phyloP scores from a whole-genome alignment of 306 rosid genomes.

The Lathyrus aphaca region DNA sequence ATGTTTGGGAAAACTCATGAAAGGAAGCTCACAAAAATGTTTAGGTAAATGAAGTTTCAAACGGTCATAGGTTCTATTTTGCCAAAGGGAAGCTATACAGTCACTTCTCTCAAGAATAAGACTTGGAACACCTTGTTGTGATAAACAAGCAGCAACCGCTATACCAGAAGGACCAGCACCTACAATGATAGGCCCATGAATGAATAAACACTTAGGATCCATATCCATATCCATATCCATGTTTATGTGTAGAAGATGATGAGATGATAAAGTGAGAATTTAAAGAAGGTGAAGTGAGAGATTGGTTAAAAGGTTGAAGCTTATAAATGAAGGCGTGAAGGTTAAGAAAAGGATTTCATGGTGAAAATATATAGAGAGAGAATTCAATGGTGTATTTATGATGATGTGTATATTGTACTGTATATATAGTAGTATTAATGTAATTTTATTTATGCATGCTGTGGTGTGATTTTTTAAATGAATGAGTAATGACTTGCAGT shows the following conservation, averaged over 20 bases:
- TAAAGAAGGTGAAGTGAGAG: slow-evolving; percentile 12
- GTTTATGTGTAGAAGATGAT: neutral
- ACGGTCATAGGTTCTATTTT: slow-evolving; percentile 72
- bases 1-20: slow-evolving; percentile 57
- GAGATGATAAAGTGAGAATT: slow-evolving; percentile 22
- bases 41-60: slow-evolving; percentile 93
- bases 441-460: slow-evolving; percentile 2
- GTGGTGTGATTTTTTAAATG: neutral
- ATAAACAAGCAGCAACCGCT: slow-evolving; percentile 83
- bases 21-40: slow-evolving; percentile 76
- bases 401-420: neutral
- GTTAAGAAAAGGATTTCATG: slow-evolving; percentile 69
- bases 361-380: neutral
- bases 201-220: slow-evolving; percentile 42
- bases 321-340: slow-evolving; percentile 70
- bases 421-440: neutral
- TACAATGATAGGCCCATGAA: slow-evolving; percentile 75
- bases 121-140: slow-evolving; percentile 51
- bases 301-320: slow-evolving; percentile 23
- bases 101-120: slow-evolving; percentile 68
- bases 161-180: slow-evolving; percentile 99
- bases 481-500: slow-evolving; percentile 24
- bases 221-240: too few relatives aligned
- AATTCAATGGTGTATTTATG: neutral
- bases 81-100: slow-evolving; percentile 88